These are phyloP conservation scores for Salix arbutifolia DNA, from an alignment of 345 rosid genomes.

Conservation along the genomic window DNA sequence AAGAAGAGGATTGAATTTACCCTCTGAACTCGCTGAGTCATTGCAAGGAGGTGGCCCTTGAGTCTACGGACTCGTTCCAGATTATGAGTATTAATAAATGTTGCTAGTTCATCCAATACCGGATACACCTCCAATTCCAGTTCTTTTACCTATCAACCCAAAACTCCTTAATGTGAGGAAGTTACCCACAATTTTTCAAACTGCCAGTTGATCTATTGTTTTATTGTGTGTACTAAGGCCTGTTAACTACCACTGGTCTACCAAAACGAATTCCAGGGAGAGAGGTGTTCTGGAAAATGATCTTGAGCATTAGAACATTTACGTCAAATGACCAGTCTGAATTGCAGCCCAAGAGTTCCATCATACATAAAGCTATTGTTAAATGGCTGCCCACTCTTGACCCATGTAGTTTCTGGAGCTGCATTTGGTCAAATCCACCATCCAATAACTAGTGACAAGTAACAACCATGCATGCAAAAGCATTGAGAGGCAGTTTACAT, in stretches of 20 bases:
- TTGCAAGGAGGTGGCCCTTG: conserved; percentile 83
- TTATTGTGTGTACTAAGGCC: background rate
- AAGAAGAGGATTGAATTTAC: conserved; percentile 26
- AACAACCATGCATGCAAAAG: background rate
- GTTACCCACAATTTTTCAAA: background rate
- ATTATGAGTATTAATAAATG: conserved; percentile 76
- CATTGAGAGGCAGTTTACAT: background rate
- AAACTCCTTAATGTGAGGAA: background rate
- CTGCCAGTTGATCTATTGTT: background rate
- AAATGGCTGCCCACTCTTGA: background rate
- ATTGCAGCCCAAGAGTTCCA: background rate
- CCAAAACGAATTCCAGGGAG: background rate
- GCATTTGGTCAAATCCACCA: background rate
- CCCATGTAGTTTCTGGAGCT: background rate
- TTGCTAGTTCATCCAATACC: conserved; percentile 78
- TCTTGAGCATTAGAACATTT: background rate
- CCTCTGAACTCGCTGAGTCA: conserved; percentile 96
- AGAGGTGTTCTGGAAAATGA: background rate
- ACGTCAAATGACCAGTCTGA: background rate
- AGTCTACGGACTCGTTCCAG: conserved; percentile 84
- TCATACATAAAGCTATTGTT: background rate
- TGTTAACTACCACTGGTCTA: background rate
- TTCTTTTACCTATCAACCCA: conserved; percentile 63
- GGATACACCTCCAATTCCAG: conserved; percentile 87
- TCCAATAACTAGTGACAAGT: background rate